Conservation (phyloP, 176 grass and related monocot species). For the Oryza glaberrima region DNA sequence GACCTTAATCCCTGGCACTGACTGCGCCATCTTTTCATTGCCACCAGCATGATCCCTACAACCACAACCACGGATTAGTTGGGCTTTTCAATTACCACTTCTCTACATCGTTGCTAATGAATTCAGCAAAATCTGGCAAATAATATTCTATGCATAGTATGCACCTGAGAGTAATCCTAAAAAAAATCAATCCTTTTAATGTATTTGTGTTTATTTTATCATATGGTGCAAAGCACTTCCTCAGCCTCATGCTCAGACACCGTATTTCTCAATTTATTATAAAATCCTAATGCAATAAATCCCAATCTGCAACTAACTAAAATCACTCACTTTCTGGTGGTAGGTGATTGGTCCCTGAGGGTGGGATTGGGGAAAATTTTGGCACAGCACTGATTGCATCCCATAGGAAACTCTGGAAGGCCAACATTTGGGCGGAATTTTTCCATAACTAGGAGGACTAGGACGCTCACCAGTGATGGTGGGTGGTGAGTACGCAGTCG, state of each 20-base stretch:
- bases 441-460: neutral
- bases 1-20: constrained; percentile 82
- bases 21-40: constrained; percentile 77
- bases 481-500: constrained; percentile 79
- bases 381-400: neutral
- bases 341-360: neutral
- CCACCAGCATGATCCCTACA: constrained; percentile 94
- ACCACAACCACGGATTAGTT: constrained; percentile 14
- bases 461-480: constrained; percentile 76
- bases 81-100: neutral
- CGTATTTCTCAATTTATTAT: neutral
- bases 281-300: neutral
- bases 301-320: neutral
- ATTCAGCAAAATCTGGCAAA: neutral
- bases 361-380: neutral
- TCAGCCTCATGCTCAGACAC: neutral
- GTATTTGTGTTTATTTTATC: neutral
- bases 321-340: neutral
- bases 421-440: neutral
- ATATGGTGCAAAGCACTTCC: neutral
- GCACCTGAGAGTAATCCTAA: neutral
- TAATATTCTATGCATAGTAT: neutral
- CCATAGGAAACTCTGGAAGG: neutral
- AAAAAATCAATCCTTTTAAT: neutral
- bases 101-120: constrained; percentile 5